A percentile compares a stretch with the other conserved stretches of the same genome.
Conservation (phyloP, 1,284 basidiomycete species). For the Sporisorium scitamineum region DNA sequence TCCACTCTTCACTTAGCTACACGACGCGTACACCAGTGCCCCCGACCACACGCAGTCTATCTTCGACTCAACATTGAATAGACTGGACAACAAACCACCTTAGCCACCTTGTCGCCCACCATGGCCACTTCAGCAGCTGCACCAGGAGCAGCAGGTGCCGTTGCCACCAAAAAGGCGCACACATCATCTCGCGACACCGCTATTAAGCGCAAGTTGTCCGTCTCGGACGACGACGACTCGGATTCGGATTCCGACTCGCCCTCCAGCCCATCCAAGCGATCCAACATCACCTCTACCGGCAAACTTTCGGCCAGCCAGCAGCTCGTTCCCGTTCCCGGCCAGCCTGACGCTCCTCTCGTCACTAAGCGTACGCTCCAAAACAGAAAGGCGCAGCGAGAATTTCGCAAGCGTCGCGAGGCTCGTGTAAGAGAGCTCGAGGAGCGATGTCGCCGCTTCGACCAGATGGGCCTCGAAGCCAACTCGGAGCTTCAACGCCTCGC, state of each 20-base stretch:
- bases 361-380: conserved; percentile 64
- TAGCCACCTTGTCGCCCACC: neutral
- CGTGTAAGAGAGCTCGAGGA: conserved; percentile 63
- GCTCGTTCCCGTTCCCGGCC: conserved; percentile 51
- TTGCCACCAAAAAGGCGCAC: conserved; percentile 23
- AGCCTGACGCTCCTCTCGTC: conserved; percentile 53
- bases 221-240: conserved; percentile 21
- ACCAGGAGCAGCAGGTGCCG: conserved; percentile 6
- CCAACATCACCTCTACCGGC: conserved; percentile 25
- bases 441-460: conserved; percentile 61
- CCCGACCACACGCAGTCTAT: neutral
- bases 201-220: conserved; percentile 37
- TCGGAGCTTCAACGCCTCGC: conserved; percentile 59
- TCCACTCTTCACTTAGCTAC: too few species aligned
- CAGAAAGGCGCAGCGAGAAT: conserved; percentile 64
- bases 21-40: too few species aligned
- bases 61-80: neutral
- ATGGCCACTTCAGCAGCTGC: conserved; percentile 19
- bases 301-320: conserved; percentile 47
- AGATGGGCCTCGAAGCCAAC: conserved; percentile 66
- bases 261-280: conserved; percentile 13
- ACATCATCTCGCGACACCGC: conserved; percentile 3
- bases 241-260: conserved; percentile 36
- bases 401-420: conserved; percentile 63
- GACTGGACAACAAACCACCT: neutral